Evolutionary conservation across 768 basidiomycete genomes (phyloP), one percentile per base, ranked within the genome.

Genomic region (Lanmaoa pseudosensibilis): DNA sequence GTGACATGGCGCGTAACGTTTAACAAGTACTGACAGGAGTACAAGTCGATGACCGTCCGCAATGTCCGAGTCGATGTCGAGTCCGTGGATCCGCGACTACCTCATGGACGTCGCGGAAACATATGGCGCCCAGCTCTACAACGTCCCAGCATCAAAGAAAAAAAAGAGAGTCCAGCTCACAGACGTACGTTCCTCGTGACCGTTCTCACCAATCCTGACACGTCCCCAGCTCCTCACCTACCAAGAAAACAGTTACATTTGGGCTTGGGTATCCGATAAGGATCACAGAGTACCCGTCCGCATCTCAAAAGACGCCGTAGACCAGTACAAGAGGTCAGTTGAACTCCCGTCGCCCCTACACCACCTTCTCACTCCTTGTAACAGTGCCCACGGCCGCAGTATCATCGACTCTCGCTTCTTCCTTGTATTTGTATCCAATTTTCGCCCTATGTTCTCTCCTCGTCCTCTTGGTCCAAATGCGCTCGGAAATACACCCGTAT

Each of bases 191-290:
- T 19, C 44, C 38, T 23, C 18, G 25, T 15, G 15, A 10, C 12
- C 21, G 12, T 27, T 2, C 23, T 12, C 33, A 15, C 41, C 32
- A n/a, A 46, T 16, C 34, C 43, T 52, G 56, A 58, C 41, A n/a
- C n/a, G 9, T n/a, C 39, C 27, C 15, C 53, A 89, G 87, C 83
- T 87, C 59, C 68, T 88, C 25, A 84, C 83, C 8, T 82, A 74
- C 59, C 76, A 76, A 19, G 62, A 65, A 6, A 65, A 77, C 36
- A 74, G 78, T 43, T 73, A 76, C n/a, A 65, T 88, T 18, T 91
- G 88, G 88, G 87, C 81, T 1, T 71, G 73, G 44, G 67, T 84
- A 15, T 88, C 87, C 2, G 88, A 91, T 68, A 84, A 80, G 63
- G 57, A 72, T 2, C 62, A 80, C 55, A 60, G 58, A 15, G 71